Evolutionary conservation across 1,139 yeast species (phyloP).

Genomic region (Tardiomyces digboiensis): DNA sequence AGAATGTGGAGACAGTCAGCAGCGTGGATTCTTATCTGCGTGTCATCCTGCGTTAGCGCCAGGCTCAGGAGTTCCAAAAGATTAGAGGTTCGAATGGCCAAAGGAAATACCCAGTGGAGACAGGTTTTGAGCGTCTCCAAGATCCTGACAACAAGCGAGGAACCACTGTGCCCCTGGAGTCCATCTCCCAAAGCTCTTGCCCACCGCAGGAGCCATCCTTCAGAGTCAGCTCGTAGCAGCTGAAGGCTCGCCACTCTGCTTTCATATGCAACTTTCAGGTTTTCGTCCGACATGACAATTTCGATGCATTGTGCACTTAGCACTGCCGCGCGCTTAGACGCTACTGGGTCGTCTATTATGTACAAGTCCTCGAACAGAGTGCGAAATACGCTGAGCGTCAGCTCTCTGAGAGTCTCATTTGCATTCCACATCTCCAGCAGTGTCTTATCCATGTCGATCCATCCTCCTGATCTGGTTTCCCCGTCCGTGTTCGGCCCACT

Average conservation of each 20-base stretch:
- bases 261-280: constrained; percentile 61
- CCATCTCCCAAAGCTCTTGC: constrained; percentile 48
- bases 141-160: constrained; percentile 48
- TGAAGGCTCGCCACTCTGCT: constrained; percentile 41
- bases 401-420: constrained; percentile 30
- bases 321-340: constrained; percentile 68
- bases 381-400: constrained; percentile 67
- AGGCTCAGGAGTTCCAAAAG: constrained; percentile 56
- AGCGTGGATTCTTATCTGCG: constrained; percentile 70
- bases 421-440: constrained; percentile 67
- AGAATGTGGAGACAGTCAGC: constrained; percentile 86
- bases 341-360: constrained; percentile 82
- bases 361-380: constrained; percentile 94
- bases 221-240: constrained; percentile 38
- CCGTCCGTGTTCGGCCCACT: constrained; percentile 8
- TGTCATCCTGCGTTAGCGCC: constrained; percentile 48
- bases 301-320: constrained; percentile 78
- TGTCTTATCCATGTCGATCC: constrained; percentile 83
- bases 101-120: constrained; percentile 83
- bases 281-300: constrained; percentile 62
- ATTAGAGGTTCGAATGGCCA: constrained; percentile 57
- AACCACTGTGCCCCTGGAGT: constrained; percentile 19
- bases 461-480: constrained; percentile 42
- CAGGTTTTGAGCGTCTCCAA: constrained; percentile 84
- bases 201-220: constrained; percentile 90